Conservation (phyloP, 257 asterid species). For the Coffea eugenioides region DNA sequence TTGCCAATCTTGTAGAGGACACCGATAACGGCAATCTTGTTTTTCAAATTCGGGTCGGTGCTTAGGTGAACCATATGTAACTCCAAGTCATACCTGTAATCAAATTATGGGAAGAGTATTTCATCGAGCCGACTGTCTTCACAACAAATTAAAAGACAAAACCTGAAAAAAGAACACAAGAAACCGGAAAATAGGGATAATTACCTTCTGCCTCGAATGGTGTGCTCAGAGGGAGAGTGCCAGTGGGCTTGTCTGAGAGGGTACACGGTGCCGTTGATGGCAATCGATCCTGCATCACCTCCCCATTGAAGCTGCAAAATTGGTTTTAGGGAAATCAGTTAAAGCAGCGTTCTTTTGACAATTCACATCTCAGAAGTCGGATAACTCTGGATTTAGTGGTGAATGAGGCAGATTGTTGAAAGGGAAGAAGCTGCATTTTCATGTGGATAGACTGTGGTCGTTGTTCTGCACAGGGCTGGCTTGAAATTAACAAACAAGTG, state of each 20-base stretch:
- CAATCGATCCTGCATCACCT: conserved; percentile 52
- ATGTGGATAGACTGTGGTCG: neutral
- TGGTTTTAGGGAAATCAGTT: neutral
- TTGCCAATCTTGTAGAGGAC: conserved; percentile 57
- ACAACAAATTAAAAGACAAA: neutral
- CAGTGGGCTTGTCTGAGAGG: conserved; percentile 58
- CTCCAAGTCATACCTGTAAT: conserved; percentile 59
- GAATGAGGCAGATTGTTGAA: too few species aligned
- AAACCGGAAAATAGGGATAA: neutral
- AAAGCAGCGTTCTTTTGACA: neutral
- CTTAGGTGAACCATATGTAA: conserved; percentile 62
- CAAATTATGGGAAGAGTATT: neutral
- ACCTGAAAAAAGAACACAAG: neutral
- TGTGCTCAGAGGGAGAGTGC: conserved; percentile 87
- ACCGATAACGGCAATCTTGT: conserved; percentile 46
- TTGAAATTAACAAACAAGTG: neutral
- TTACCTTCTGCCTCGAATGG: conserved; percentile 56
- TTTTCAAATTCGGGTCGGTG: conserved; percentile 29
- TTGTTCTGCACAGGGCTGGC: neutral
- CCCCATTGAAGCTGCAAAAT: conserved; percentile 49
- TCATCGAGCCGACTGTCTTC: neutral
- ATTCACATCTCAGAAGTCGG: too few species aligned
- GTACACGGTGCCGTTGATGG: conserved; percentile 41
- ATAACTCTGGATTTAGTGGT: too few species aligned
- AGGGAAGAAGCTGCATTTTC: neutral